Conservation (phyloP, 352 stramenopile species). For the Phytophthora colocasiae region DNA sequence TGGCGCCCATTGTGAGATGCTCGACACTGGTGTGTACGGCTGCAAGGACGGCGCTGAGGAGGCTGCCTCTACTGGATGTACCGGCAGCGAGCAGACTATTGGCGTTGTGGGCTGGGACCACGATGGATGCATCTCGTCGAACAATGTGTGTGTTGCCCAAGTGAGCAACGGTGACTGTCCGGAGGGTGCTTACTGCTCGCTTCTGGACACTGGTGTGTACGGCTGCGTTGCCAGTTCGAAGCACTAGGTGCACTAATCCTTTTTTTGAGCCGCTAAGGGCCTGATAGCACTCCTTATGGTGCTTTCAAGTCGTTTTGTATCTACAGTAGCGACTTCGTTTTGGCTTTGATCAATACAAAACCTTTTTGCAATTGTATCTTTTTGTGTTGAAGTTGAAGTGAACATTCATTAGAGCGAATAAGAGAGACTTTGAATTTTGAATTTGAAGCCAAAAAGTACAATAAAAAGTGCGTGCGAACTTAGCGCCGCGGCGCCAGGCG, state of each 20-base stretch:
- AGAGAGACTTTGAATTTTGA: too few species aligned
- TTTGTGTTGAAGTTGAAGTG: not conserved
- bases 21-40: conserved; percentile 35
- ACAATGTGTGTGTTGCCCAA: conserved; percentile 26
- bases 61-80: conserved; percentile 12
- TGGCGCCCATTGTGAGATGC: conserved; percentile 31
- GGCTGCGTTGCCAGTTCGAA: conserved; percentile 33
- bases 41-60: conserved; percentile 19
- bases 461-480: too few species aligned
- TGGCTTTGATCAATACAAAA: conserved; percentile 24
- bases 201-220: conserved; percentile 39
- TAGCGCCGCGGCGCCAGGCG: too few species aligned
- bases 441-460: too few species aligned
- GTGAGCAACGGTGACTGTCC: conserved; percentile 33
- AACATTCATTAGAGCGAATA: too few species aligned
- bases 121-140: conserved; percentile 21
- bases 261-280: conserved; percentile 9
- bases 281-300: conserved; percentile 7
- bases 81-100: conserved; percentile 19
- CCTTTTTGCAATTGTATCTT: conserved; percentile 8
- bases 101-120: conserved; percentile 29
- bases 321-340: conserved; percentile 2
- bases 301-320: conserved; percentile 13
- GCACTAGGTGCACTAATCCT: conserved; percentile 17
- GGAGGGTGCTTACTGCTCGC: conserved; percentile 24